Conservation (phyloP, 495 filamentous ascomycete genomes). For the Amphirosellinia nigrospora region DNA sequence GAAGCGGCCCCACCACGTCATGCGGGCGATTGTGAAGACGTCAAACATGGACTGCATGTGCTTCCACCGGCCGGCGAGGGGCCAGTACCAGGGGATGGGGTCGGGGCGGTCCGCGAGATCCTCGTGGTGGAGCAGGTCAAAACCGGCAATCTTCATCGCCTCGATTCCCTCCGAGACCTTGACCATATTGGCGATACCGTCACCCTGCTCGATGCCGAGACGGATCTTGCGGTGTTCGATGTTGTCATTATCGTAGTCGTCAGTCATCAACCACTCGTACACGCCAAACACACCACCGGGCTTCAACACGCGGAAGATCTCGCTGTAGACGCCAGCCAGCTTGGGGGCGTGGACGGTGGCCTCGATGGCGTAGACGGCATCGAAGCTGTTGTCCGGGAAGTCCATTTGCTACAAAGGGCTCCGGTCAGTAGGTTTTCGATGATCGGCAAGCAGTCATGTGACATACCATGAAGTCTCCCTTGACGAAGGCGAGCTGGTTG, state of each 20-base stretch:
- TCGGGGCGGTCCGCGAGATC: slow-evolving; percentile 87
- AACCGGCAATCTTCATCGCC: slow-evolving; percentile 89
- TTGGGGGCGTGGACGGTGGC: slow-evolving; percentile 95
- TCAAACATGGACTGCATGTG: slow-evolving; percentile 83
- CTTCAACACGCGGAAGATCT: slow-evolving; percentile 96
- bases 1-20: slow-evolving; percentile 85
- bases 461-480: slow-evolving; percentile 95
- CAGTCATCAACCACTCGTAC: slow-evolving; percentile 99
- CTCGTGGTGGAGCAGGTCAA: slow-evolving; percentile 83
- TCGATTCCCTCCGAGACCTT: slow-evolving; percentile 79
- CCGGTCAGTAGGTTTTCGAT: neutral
- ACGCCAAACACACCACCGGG: slow-evolving; percentile 96
- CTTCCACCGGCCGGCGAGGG: slow-evolving; percentile 77
- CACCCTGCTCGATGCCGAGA: slow-evolving; percentile 93
- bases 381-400: slow-evolving; percentile 89
- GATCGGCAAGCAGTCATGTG: neutral
- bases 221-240: slow-evolving; percentile 87
- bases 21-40: slow-evolving; percentile 81
- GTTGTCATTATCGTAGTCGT: slow-evolving; percentile 90
- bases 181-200: slow-evolving; percentile 99
- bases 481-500: slow-evolving; percentile 83
- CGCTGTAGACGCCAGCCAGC: slow-evolving; percentile 90
- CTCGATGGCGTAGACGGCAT: slow-evolving; percentile 97
- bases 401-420: slow-evolving; percentile 80
- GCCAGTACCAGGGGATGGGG: slow-evolving; percentile 91